phyloP scores from a whole-genome alignment of 768 basidiomycete genomes.

The Podaxis sp. region DNA sequence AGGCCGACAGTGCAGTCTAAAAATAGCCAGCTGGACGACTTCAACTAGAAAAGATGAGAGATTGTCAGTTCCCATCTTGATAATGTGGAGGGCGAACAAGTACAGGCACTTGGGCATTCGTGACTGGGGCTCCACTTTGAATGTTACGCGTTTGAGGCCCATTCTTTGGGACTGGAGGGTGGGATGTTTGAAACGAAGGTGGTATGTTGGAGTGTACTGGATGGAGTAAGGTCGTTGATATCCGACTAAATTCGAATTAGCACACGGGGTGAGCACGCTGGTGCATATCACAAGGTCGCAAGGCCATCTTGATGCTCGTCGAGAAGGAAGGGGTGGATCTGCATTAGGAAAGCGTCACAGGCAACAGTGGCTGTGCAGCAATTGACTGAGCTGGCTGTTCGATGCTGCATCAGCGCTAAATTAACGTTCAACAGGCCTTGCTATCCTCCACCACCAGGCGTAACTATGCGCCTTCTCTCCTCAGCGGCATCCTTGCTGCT shows the following conservation, averaged over 20 bases:
- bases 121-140: too few species aligned
- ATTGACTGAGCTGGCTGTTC: not conserved
- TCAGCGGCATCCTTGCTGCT: conserved; percentile 16
- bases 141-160: too few species aligned
- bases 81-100: too few species aligned
- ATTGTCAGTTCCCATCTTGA: too few species aligned
- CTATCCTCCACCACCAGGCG: conserved; percentile 27
- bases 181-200: not conserved
- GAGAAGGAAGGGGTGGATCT: not conserved
- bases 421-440: conserved; percentile 1
- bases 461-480: conserved; percentile 26
- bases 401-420: not conserved
- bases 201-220: not conserved
- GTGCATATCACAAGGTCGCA: not conserved
- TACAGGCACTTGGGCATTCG: too few species aligned
- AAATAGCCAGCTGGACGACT: not conserved
- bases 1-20: not conserved
- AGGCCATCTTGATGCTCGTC: not conserved
- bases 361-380: conserved; percentile 12
- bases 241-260: not conserved
- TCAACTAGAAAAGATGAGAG: not conserved
- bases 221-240: not conserved
- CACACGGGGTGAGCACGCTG: not conserved
- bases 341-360: not conserved
- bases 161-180: not conserved